These are phyloP conservation scores for Bullera alba DNA, from an alignment of 768 basidiomycete species.

Conservation along the genomic window DNA sequence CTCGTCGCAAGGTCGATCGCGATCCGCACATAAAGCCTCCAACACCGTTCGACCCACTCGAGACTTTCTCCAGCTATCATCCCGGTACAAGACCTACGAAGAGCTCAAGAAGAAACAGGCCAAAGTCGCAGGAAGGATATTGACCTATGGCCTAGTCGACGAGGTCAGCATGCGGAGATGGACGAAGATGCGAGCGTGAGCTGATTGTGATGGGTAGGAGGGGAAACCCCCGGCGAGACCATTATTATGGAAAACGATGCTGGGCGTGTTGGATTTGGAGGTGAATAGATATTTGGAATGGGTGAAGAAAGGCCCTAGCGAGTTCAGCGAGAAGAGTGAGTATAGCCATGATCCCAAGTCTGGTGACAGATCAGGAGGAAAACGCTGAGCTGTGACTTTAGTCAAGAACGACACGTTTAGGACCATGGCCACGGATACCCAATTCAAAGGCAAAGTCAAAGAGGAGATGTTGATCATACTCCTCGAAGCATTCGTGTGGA, in stretches of 20 bases:
- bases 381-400: slow-evolving; percentile 49
- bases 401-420: slow-evolving; percentile 93
- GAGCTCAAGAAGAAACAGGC: neutral
- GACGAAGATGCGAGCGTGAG: neutral
- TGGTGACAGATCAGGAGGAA: neutral
- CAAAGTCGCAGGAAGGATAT: neutral
- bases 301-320: slow-evolving; percentile 39
- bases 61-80: too few species aligned
- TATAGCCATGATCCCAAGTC: neutral
- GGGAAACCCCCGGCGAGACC: slow-evolving; percentile 27
- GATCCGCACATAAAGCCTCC: too few species aligned
- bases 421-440: slow-evolving; percentile 89
- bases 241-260: slow-evolving; percentile 82
- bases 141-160: slow-evolving; percentile 2
- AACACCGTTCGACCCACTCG: too few species aligned
- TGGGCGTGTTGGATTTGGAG: slow-evolving; percentile 72
- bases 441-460: slow-evolving; percentile 93
- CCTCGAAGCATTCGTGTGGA: slow-evolving; percentile 98
- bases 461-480: slow-evolving; percentile 95
- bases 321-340: slow-evolving; percentile 46
- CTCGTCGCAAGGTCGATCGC: too few species aligned
- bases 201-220: slow-evolving; percentile 4
- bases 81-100: neutral
- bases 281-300: slow-evolving; percentile 52
- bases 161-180: neutral